phyloP scores from a whole-genome alignment of 441 rosid species.

The Theobroma grandiflorum region DNA sequence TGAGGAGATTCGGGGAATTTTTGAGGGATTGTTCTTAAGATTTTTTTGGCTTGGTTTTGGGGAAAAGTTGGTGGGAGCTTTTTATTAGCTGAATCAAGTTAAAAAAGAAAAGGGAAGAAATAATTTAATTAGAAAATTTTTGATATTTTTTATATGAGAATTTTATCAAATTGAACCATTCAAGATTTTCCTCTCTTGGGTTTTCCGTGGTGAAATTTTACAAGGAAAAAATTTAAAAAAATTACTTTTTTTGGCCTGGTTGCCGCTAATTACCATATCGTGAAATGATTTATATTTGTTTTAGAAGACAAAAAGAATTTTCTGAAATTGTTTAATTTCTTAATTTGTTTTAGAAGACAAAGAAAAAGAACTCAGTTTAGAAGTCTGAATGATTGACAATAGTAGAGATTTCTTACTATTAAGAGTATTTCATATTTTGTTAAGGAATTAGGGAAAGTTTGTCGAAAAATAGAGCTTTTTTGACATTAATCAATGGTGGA shows the following conservation, averaged over 20 bases:
- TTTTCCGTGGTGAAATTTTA: background rate
- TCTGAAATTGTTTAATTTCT: background rate
- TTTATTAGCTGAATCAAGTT: conserved; percentile 17
- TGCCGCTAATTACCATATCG: background rate
- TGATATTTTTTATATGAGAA: background rate
- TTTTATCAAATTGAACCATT: background rate
- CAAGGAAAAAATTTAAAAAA: background rate
- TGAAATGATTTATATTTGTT: background rate
- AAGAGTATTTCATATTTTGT: background rate
- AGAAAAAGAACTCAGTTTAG: background rate
- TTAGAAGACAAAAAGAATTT: background rate
- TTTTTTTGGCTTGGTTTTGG: background rate
- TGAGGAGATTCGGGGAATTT: background rate
- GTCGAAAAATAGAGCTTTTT: background rate
- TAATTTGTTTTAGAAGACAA: background rate
- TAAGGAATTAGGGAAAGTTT: background rate
- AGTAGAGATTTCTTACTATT: background rate
- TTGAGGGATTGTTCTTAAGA: background rate
- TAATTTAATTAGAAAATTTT: background rate
- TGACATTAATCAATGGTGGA: background rate
- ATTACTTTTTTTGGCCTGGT: background rate
- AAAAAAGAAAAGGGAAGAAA: background rate
- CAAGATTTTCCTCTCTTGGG: background rate
- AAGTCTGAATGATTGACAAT: background rate
- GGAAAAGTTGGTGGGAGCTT: background rate